Percentiles rank a stretch among this genome's conserved stretches.
Evolutionary conservation across 2,329 filamentous ascomycete genomes (phyloP).

Genomic region (Claviceps quebecensis): DNA sequence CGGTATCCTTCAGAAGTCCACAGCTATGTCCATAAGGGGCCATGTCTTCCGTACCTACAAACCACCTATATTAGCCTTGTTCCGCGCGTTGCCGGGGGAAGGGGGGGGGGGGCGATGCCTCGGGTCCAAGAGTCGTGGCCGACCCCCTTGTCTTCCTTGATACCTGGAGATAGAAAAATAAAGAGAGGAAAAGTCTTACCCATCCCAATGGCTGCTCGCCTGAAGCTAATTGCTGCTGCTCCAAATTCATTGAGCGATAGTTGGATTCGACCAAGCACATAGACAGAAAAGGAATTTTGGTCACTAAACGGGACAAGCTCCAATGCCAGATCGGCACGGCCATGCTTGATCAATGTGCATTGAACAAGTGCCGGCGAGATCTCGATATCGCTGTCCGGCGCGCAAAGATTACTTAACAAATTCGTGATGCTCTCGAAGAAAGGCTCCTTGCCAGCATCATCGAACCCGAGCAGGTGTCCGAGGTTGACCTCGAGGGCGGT

Average conservation of each 20-base stretch:
- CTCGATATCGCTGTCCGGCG: conserved; percentile 50
- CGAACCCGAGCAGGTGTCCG: conserved; percentile 49
- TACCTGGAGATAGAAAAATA: neutral
- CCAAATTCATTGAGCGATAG: conserved; percentile 61
- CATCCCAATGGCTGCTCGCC: conserved; percentile 68
- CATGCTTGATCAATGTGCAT: conserved; percentile 45
- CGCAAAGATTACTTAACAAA: conserved; percentile 52
- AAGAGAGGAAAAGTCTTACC: conserved; percentile 38
- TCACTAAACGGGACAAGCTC: conserved; percentile 43
- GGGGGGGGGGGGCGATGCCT: neutral
- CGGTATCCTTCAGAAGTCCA: conserved; percentile 60
- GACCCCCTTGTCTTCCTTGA: too few relatives aligned
- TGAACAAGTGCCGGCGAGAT: conserved; percentile 46
- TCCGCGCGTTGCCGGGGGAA: neutral
- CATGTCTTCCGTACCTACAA: conserved; percentile 30
- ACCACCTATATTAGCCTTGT: neutral
- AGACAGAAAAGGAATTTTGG: conserved; percentile 52
- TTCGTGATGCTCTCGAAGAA: conserved; percentile 50
- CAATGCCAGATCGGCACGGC: conserved; percentile 44
- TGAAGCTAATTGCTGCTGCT: conserved; percentile 62
- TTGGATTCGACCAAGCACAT: conserved; percentile 71
- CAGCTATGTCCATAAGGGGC: conserved; percentile 40
- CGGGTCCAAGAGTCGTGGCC: neutral
- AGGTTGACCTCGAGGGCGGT: conserved; percentile 47
- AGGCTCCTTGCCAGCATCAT: conserved; percentile 33